Evolutionary conservation across 345 rosid genomes (phyloP).

Genomic region (Acer saccharum): DNA sequence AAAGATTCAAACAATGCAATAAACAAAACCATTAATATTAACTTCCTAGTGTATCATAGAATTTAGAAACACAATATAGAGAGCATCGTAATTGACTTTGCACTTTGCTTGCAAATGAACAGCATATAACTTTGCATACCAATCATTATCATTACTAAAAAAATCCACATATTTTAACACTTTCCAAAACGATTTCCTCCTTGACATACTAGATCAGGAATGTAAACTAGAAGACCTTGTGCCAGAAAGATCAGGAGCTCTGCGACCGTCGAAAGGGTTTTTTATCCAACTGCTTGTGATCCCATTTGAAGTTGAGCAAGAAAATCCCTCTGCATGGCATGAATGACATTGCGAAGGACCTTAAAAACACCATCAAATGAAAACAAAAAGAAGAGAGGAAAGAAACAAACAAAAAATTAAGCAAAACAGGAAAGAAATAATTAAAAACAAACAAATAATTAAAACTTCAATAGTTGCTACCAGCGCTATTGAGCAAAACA

Average conservation of each 20-base stretch:
- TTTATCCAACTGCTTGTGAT: slow-evolving; percentile 43
- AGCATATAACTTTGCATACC: background rate
- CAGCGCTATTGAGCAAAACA: background rate
- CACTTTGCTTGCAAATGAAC: background rate
- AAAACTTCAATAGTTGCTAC: background rate
- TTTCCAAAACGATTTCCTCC: slow-evolving; percentile 13
- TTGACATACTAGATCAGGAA: background rate
- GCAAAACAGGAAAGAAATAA: no score
- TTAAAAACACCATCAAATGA: slow-evolving; percentile 31
- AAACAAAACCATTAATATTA: background rate
- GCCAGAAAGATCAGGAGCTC: slow-evolving; percentile 46
- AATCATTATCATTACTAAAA: background rate
- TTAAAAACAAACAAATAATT: background rate
- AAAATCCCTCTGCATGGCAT: slow-evolving; percentile 56
- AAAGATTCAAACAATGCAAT: background rate
- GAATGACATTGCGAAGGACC: slow-evolving; percentile 65
- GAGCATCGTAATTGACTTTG: background rate
- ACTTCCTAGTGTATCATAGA: background rate
- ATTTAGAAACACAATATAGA: background rate
- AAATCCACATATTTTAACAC: slow-evolving; percentile 1
- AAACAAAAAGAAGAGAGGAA: background rate
- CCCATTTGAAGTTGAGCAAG: slow-evolving; percentile 61
- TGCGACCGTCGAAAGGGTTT: slow-evolving; percentile 51
- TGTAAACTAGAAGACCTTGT: slow-evolving; percentile 43
- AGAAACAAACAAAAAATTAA: no score